Conservation (phyloP, 768 basidiomycete genomes). For the Termitomyces sp. region DNA sequence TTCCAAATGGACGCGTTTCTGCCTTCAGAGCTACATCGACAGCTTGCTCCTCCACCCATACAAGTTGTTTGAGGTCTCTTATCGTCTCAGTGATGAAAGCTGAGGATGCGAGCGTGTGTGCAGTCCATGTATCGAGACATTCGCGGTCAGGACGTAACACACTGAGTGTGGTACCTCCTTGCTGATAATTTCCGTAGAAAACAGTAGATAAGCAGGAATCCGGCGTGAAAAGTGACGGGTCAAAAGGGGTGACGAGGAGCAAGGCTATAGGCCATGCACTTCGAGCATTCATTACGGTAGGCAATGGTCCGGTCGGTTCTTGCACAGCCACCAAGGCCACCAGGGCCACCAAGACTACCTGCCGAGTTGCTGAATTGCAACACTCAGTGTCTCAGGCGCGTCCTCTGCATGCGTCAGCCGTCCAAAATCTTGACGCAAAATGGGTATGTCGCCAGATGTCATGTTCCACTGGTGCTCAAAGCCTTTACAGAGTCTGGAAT, state of each 20-base stretch:
- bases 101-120: slow-evolving; percentile 20
- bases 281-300: slow-evolving; percentile 12
- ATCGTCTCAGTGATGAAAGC: slow-evolving; percentile 22
- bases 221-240: slow-evolving; percentile 30
- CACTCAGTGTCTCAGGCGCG: neutral
- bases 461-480: neutral
- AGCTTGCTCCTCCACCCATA: slow-evolving; percentile 57
- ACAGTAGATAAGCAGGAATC: slow-evolving; percentile 41
- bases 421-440: slow-evolving; percentile 7
- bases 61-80: slow-evolving; percentile 35
- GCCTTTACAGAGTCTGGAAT: slow-evolving; percentile 60
- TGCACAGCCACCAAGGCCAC: slow-evolving; percentile 17
- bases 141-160: slow-evolving; percentile 38
- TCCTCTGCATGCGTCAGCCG: slow-evolving; percentile 6
- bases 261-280: slow-evolving; percentile 23
- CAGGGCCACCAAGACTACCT: neutral
- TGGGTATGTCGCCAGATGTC: slow-evolving; percentile 19
- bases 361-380: neutral
- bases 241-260: slow-evolving; percentile 43
- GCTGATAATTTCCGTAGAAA: slow-evolving; percentile 55
- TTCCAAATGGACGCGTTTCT: slow-evolving; percentile 20
- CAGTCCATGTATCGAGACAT: slow-evolving; percentile 34
- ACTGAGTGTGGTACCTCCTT: slow-evolving; percentile 32
- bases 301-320: neutral
- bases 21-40: slow-evolving; percentile 41